These are phyloP conservation scores for Firmiana major DNA, from an alignment of 345 rosid species.

Conservation along the genomic window DNA sequence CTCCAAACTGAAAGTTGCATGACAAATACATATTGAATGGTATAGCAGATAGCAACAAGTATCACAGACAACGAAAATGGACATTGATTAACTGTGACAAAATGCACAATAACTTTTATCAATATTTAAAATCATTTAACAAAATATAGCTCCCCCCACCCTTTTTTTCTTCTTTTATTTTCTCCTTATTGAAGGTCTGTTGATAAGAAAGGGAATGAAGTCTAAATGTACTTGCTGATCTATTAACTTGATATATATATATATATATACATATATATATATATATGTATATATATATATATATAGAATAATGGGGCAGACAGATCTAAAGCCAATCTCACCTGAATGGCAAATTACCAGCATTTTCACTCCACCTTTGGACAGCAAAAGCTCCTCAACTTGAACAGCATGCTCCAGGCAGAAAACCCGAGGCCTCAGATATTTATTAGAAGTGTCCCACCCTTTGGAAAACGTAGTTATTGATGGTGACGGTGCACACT, in stretches of 20 bases:
- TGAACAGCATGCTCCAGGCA: conserved; percentile 91
- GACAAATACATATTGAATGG: not conserved
- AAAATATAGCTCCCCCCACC: not conserved
- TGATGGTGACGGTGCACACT: conserved; percentile 26
- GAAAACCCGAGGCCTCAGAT: conserved; percentile 79
- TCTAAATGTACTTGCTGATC: not conserved
- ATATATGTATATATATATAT: too few species aligned
- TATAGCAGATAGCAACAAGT: not conserved
- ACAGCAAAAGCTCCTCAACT: conserved; percentile 60
- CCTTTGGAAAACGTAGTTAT: conserved; percentile 22
- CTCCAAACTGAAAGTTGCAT: not conserved
- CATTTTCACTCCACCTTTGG: conserved; percentile 79
- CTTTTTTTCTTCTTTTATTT: not conserved
- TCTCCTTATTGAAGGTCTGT: not conserved
- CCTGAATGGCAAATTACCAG: conserved; percentile 97
- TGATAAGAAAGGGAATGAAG: not conserved
- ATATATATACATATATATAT: too few species aligned
- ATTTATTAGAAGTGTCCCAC: conserved; percentile 55
- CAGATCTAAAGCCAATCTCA: conserved; percentile 26
- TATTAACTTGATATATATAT: not conserved
- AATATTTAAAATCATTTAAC: not conserved
- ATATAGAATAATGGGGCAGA: not conserved
- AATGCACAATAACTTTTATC: not conserved
- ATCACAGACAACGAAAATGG: not conserved
- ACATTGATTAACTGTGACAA: not conserved